Conservation (phyloP, 2,329 filamentous ascomycete species). For the Lachnellula willkommii region DNA sequence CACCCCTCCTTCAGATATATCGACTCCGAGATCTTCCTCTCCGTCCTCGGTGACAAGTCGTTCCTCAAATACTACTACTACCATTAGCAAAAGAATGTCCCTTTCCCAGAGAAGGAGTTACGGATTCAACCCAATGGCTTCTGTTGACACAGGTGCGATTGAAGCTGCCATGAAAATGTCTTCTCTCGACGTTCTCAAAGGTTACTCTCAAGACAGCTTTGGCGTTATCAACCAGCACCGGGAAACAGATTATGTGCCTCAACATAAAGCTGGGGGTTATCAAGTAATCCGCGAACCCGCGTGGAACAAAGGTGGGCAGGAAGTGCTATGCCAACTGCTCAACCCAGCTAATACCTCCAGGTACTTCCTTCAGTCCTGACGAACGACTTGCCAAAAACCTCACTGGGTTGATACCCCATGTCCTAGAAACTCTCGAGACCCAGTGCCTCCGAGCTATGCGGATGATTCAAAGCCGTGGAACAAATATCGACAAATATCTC, state of each 20-base stretch:
- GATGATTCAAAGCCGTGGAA: conserved; percentile 65
- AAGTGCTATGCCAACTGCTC: neutral
- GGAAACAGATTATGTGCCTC: conserved; percentile 48
- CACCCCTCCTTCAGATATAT: conserved; percentile 23
- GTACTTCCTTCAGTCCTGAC: conserved; percentile 59
- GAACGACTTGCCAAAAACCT: conserved; percentile 60
- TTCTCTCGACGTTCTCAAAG: conserved; percentile 54
- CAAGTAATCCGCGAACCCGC: conserved; percentile 57
- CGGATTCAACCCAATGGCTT: conserved; percentile 25
- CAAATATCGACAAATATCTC: conserved; percentile 74
- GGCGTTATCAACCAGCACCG: conserved; percentile 49
- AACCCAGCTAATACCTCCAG: conserved; percentile 34
- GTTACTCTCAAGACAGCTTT: conserved; percentile 54
- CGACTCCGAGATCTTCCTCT: conserved; percentile 26
- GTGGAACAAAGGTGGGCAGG: conserved; percentile 57
- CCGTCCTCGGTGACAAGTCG: conserved; percentile 26
- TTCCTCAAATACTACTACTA: conserved; percentile 25
- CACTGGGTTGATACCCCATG: conserved; percentile 60
- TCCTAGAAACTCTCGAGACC: conserved; percentile 54
- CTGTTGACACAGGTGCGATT: conserved; percentile 50
- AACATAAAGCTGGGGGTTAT: conserved; percentile 51
- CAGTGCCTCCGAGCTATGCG: conserved; percentile 64
- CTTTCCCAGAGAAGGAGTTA: conserved; percentile 25
- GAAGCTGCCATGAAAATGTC: conserved; percentile 57
- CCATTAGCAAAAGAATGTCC: conserved; percentile 27